A percentile compares a stretch with the other conserved stretches of the same genome.
phyloP scores from a whole-genome alignment of 352 stramenopile species.

The Pythium periplocum region DNA sequence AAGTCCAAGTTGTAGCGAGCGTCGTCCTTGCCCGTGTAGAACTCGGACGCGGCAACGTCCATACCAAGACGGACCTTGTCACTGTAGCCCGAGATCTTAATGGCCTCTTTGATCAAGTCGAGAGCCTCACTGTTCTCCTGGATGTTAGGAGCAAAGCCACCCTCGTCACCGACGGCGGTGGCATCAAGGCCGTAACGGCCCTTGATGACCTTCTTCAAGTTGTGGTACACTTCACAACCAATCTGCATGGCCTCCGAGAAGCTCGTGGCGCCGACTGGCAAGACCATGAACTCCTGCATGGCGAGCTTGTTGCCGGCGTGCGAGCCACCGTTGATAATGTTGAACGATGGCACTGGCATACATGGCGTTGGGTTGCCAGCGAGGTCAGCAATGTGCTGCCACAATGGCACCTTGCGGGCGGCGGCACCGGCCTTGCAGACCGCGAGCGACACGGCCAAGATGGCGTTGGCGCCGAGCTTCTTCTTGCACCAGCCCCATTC shows the following conservation, averaged over 20 bases:
- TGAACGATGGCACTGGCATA: conserved; percentile 98
- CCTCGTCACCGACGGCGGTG: conserved; percentile 99
- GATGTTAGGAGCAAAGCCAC: conserved; percentile 97
- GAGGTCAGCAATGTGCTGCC: conserved; percentile 98
- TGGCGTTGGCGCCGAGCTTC: conserved; percentile 98
- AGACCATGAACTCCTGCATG: conserved; percentile 99
- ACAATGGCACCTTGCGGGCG: conserved; percentile 94
- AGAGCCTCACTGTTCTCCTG: conserved; percentile 96
- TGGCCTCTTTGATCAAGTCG: conserved; percentile 97
- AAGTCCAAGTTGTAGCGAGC: conserved; percentile 99
- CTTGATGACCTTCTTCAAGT: conserved; percentile 99
- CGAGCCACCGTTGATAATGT: conserved; percentile 99
- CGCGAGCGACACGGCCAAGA: conserved; percentile 97
- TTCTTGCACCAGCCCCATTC: conserved; percentile 93
- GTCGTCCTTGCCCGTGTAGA: conserved; percentile 93
- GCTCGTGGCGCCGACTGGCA: conserved; percentile 86
- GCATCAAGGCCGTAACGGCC: conserved; percentile 96
- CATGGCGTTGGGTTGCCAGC: conserved; percentile 93
- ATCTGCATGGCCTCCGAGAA: conserved; percentile 98
- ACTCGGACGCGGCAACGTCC: conserved; percentile 98
- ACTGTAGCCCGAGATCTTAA: conserved; percentile 93
- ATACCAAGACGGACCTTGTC: conserved; percentile 97
- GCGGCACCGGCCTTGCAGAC: conserved; percentile 95
- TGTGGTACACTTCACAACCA: conserved; percentile 98
- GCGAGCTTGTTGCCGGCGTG: conserved; percentile 99